phyloP scores from a whole-genome alignment of 257 asterid genomes.

The Eustoma russellianum region DNA sequence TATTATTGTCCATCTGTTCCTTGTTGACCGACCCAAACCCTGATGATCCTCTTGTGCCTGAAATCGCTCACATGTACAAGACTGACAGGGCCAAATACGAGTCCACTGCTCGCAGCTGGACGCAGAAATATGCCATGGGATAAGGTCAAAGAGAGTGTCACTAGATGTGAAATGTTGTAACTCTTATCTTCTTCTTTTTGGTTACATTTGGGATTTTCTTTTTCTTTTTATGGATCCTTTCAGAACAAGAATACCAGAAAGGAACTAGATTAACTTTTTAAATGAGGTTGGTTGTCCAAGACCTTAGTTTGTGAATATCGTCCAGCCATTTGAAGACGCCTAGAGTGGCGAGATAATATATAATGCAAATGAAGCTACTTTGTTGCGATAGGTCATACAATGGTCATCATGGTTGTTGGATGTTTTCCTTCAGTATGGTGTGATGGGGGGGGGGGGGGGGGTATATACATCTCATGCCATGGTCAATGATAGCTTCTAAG shows the following conservation, averaged over 20 bases:
- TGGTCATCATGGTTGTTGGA: too few species aligned
- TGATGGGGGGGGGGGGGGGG: too few species aligned
- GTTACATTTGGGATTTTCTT: too few species aligned
- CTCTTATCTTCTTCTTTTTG: too few species aligned
- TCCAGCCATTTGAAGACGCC: too few species aligned
- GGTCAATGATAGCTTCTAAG: too few species aligned
- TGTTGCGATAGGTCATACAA: too few species aligned
- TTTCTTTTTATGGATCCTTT: too few species aligned
- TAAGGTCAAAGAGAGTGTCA: slow-evolving; percentile 4
- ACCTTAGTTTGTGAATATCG: background rate
- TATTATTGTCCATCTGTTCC: slow-evolving; percentile 75
- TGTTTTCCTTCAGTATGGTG: too few species aligned
- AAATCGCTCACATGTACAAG: slow-evolving; percentile 91
- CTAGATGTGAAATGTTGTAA: background rate
- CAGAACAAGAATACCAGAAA: background rate
- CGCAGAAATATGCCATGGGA: slow-evolving; percentile 91
- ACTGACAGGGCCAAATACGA: slow-evolving; percentile 73
- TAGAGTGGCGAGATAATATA: too few species aligned
- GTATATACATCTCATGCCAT: too few species aligned
- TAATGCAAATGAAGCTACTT: too few species aligned
- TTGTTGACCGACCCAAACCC: slow-evolving; percentile 89
- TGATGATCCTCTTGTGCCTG: slow-evolving; percentile 86
- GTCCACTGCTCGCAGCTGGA: slow-evolving; percentile 87
- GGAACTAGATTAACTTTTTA: slow-evolving; percentile 3
- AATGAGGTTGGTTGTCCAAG: slow-evolving; percentile 17